Evolutionary conservation across 1,284 basidiomycete species (phyloP).

Genomic region (Phylloporus gajari): DNA sequence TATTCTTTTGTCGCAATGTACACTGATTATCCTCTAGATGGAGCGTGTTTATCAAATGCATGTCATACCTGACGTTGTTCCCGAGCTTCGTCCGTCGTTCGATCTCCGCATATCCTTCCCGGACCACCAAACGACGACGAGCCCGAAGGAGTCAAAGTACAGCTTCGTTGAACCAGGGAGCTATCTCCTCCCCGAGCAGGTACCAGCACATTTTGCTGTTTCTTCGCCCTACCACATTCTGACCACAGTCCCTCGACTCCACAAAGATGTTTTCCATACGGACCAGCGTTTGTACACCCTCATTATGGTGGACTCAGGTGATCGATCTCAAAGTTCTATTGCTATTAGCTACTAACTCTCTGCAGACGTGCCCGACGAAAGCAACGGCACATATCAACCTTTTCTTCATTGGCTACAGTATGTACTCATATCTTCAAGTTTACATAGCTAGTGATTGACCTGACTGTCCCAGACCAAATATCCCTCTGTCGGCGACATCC

Average conservation of each 20-base stretch:
- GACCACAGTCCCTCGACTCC: conserved; percentile 64
- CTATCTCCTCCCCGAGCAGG: conserved; percentile 72
- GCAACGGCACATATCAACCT: conserved; percentile 71
- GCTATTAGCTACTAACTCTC: neutral
- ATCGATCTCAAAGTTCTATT: conserved; percentile 12
- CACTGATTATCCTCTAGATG: conserved; percentile 67
- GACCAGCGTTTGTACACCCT: conserved; percentile 89
- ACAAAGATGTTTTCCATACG: conserved; percentile 80
- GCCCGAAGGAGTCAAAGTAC: conserved; percentile 51
- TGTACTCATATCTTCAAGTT: conserved; percentile 38
- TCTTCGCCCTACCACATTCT: conserved; percentile 7
- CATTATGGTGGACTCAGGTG: conserved; percentile 87
- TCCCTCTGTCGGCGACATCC: conserved; percentile 75
- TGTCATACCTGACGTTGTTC: conserved; percentile 88
- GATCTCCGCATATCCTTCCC: conserved; percentile 74
- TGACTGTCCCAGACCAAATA: conserved; percentile 70
- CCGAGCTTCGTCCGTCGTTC: conserved; percentile 75
- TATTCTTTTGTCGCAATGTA: neutral
- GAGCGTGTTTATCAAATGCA: conserved; percentile 91
- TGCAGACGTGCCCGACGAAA: conserved; percentile 82
- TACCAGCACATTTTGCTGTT: conserved; percentile 40
- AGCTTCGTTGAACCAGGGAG: conserved; percentile 77
- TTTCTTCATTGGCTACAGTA: conserved; percentile 91
- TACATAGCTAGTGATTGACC: neutral
- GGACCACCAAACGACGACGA: conserved; percentile 31